Evolutionary conservation across 441 rosid genomes (phyloP).

Genomic region (Jatropha podagrica): DNA sequence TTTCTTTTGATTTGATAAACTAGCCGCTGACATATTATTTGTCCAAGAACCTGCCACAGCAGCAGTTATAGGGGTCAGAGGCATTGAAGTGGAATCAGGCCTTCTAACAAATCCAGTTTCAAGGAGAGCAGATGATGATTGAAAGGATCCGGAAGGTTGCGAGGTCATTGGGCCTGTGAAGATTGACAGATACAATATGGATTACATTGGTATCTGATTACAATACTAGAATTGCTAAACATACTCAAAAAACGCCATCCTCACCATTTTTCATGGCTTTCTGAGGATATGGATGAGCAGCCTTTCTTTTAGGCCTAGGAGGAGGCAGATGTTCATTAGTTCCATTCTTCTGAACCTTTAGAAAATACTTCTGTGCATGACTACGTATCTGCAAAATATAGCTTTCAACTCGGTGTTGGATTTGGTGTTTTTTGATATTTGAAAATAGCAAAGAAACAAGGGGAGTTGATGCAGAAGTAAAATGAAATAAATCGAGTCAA

Average conservation of each 20-base stretch:
- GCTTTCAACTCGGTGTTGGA: neutral
- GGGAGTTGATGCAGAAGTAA: neutral
- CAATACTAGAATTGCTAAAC: neutral
- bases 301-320: conserved; percentile 94
- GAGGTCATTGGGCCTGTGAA: conserved; percentile 28
- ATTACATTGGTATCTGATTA: neutral
- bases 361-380: conserved; percentile 92
- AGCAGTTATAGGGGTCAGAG: conserved; percentile 45
- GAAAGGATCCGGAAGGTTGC: conserved; percentile 57
- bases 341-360: conserved; percentile 90
- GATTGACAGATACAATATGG: neutral
- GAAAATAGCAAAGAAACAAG: neutral
- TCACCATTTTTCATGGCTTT: conserved; percentile 76
- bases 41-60: conserved; percentile 58
- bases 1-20: conserved; percentile 50
- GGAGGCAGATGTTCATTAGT: conserved; percentile 88
- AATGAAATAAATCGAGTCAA: neutral
- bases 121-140: conserved; percentile 48
- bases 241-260: neutral
- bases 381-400: conserved; percentile 76
- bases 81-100: conserved; percentile 66
- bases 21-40: conserved; percentile 50
- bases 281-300: conserved; percentile 89
- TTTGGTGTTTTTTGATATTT: neutral
- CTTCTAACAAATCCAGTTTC: conserved; percentile 51